Evolutionary conservation across 2,329 filamentous ascomycete genomes (phyloP).

Genomic region (Didymella pinodella): DNA sequence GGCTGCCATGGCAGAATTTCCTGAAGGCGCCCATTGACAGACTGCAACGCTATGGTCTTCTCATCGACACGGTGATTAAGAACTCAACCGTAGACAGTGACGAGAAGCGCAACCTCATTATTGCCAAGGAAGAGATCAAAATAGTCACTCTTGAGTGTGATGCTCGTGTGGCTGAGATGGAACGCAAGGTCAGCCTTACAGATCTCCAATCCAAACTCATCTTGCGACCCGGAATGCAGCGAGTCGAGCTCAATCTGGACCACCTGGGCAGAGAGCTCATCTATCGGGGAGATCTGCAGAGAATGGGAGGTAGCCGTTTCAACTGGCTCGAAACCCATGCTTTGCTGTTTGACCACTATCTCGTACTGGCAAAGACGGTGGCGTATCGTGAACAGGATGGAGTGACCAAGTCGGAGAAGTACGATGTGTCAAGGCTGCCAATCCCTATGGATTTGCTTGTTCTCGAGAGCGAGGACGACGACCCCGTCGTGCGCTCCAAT

Average conservation of each 20-base stretch:
- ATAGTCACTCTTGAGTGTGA: slow-evolving; percentile 90
- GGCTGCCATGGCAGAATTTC: slow-evolving; percentile 92
- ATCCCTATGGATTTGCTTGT: slow-evolving; percentile 97
- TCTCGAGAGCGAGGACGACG: slow-evolving; percentile 90
- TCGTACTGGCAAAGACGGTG: slow-evolving; percentile 86
- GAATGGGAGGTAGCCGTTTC: slow-evolving; percentile 87
- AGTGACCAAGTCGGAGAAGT: slow-evolving; percentile 78
- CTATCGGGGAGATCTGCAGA: slow-evolving; percentile 85
- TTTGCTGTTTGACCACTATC: slow-evolving; percentile 93
- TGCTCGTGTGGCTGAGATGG: slow-evolving; percentile 88
- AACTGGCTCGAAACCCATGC: slow-evolving; percentile 94
- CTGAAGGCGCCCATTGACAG: slow-evolving; percentile 92
- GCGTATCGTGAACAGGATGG: slow-evolving; percentile 72
- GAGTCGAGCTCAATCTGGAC: slow-evolving; percentile 85
- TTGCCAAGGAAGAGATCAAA: slow-evolving; percentile 91
- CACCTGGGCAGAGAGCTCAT: slow-evolving; percentile 93
- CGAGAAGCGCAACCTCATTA: slow-evolving; percentile 83
- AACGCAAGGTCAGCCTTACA: slow-evolving; percentile 86
- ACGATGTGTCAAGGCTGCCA: slow-evolving; percentile 92
- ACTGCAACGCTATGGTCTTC: slow-evolving; percentile 85
- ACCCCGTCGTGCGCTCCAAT: slow-evolving; percentile 81
- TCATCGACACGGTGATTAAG: slow-evolving; percentile 83
- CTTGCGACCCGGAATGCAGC: slow-evolving; percentile 84
- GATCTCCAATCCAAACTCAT: slow-evolving; percentile 85
- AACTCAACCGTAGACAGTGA: slow-evolving; percentile 85